Evolutionary conservation across 139 green algal genomes (phyloP), one percentile per base, ranked within the genome.

Genomic region (Desmodesmus armatus): DNA sequence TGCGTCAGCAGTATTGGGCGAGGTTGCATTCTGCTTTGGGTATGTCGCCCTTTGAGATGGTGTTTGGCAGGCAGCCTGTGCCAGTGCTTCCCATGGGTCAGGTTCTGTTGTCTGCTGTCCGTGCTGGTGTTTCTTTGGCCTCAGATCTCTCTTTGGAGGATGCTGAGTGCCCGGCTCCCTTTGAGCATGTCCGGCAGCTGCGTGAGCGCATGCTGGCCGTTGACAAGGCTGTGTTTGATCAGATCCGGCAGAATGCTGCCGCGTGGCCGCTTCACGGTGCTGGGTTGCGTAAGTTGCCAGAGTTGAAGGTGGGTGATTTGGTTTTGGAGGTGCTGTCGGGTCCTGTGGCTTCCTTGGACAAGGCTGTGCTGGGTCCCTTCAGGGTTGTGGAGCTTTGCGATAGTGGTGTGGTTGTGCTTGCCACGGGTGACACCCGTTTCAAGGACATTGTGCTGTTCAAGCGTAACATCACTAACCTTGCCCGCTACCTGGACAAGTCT

Each of bases 31-130:
- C 51, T 62, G 49, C 74, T 67, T 29, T 81, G 29, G 74, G 74
- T 69, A 81, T 81, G 74, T 70, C 49, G n/a, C 74, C 74, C 2
- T 47, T 69, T 37, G 33, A 81, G 47, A 81, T 81, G 74, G 49
- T 81, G 44, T 81, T 69, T 81, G 74, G 74, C 27, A 27, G 47
- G 17, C 7, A 69, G 74, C 74, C 74, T 31, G n/a, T 58, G 33
- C 74, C 51, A 15, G 74, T 35, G 25, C n/a, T 81, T 3, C 74
- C 74, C 69, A 5, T 69, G 3, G 33, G 47, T n/a, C 31, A 39
- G 27, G 31, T 67, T 3, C 5, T 81, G 6, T 41, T 66, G 72
- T 5, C n/a, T 5, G 72, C 44, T 40, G 29, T 43, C 9, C 31
- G 40, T 27, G 74, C 44, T 81, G 5, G 29, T 17, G 3, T 25